Conservation (phyloP, 2,329 filamentous ascomycete genomes). For the Colletotrichum tabaci region DNA sequence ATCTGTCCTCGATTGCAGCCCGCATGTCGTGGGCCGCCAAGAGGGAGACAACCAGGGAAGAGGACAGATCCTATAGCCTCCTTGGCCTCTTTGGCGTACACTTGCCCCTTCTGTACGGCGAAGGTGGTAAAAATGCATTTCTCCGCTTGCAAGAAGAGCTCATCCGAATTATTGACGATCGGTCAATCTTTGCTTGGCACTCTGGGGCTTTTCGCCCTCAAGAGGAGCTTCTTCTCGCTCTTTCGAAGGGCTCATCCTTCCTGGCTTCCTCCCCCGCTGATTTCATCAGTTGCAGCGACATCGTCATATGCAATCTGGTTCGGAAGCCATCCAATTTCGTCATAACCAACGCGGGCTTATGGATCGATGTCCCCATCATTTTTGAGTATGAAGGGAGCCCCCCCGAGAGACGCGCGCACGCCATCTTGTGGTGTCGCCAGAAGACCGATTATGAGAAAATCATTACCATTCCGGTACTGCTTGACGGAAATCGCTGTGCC, state of each 20-base stretch:
- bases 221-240: neutral
- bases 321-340: neutral
- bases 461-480: neutral
- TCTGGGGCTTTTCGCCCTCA: neutral
- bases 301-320: neutral
- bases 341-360: neutral
- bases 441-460: neutral
- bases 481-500: neutral
- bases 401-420: neutral
- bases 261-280: neutral
- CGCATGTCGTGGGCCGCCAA: constrained; percentile 37
- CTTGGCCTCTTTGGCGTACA: neutral
- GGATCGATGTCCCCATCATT: neutral
- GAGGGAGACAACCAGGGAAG: neutral
- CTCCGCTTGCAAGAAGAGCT: constrained; percentile 47
- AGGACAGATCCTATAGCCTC: neutral
- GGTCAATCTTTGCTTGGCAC: constrained; percentile 8
- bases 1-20: constrained; percentile 39
- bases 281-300: neutral
- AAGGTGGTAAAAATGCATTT: constrained; percentile 40
- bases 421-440: neutral
- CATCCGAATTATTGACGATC: constrained; percentile 8
- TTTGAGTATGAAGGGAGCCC: neutral
- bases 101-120: neutral
- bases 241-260: neutral